phyloP scores from a whole-genome alignment of 257 asterid genomes.

The Fraxinus americana region DNA sequence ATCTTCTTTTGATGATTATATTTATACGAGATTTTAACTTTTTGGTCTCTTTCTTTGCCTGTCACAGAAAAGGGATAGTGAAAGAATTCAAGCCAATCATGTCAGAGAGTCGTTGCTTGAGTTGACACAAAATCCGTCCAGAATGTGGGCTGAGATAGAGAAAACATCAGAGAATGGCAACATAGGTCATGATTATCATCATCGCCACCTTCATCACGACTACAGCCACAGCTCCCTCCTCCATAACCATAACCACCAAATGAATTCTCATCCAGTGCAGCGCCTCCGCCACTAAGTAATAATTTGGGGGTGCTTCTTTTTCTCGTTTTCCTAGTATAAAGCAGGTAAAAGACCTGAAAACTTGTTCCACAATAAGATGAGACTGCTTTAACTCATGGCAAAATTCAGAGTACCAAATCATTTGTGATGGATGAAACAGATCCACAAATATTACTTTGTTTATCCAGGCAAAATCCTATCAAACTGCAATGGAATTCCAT shows the following conservation, averaged over 20 bases:
- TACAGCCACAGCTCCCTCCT: not conserved
- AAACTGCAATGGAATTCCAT: not conserved
- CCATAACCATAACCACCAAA: constrained; percentile 8
- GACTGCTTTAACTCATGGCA: not conserved
- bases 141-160: constrained; percentile 42
- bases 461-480: not conserved
- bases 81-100: constrained; percentile 69
- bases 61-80: constrained; percentile 60
- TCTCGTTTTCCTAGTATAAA: not conserved
- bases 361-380: not conserved
- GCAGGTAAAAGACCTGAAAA: not conserved
- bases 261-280: constrained; percentile 20
- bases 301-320: not conserved
- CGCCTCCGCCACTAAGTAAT: constrained; percentile 10
- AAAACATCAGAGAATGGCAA: constrained; percentile 6
- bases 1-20: not conserved
- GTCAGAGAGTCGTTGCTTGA: constrained; percentile 79
- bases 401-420: not conserved
- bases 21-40: not conserved
- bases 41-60: not conserved
- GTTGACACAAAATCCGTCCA: constrained; percentile 64
- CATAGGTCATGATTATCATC: constrained; percentile 23
- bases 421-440: not conserved
- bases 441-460: not conserved
- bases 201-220: constrained; percentile 10